Percentiles rank a stretch among this genome's conserved stretches.
Evolutionary conservation across 305 asterid species (phyloP).

Genomic region (Fraxinus albicans): DNA sequence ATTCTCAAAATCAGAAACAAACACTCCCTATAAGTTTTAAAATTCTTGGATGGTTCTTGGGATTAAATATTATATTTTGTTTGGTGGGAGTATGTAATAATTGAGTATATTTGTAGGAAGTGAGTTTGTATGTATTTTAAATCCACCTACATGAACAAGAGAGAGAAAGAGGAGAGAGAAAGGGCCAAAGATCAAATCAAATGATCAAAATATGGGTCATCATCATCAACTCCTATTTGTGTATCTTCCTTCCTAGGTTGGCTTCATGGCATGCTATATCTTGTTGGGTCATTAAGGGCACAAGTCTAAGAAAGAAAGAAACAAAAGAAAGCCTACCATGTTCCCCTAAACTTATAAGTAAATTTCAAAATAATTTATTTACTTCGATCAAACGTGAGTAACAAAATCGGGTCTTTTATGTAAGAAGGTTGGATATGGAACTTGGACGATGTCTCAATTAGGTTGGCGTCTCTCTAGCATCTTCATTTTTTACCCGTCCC

Average conservation of each 20-base stretch:
- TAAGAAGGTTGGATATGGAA: neutral
- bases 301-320: slow-evolving; percentile 21
- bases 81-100: slow-evolving; percentile 37
- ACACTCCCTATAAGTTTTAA: slow-evolving; percentile 21
- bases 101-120: slow-evolving; percentile 39
- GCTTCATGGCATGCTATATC: slow-evolving; percentile 32
- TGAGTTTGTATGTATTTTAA: slow-evolving; percentile 38
- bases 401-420: neutral
- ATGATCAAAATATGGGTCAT: slow-evolving; percentile 29
- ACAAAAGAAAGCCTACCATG: slow-evolving; percentile 18
- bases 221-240: slow-evolving; percentile 24
- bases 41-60: slow-evolving; percentile 42
- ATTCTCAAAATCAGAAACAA: too few species aligned
- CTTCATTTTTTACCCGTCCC: neutral
- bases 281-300: slow-evolving; percentile 39
- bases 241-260: slow-evolving; percentile 32
- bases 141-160: slow-evolving; percentile 34
- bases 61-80: slow-evolving; percentile 28
- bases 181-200: slow-evolving; percentile 9
- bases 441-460: neutral
- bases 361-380: neutral
- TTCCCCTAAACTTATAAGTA: neutral
- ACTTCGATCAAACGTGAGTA: neutral
- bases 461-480: neutral
- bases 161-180: slow-evolving; percentile 16